Evolutionary conservation across 2,329 filamentous ascomycete species (phyloP), one percentile per base, ranked within the genome.

Genomic region (Penicillium fuscoglaucum): DNA sequence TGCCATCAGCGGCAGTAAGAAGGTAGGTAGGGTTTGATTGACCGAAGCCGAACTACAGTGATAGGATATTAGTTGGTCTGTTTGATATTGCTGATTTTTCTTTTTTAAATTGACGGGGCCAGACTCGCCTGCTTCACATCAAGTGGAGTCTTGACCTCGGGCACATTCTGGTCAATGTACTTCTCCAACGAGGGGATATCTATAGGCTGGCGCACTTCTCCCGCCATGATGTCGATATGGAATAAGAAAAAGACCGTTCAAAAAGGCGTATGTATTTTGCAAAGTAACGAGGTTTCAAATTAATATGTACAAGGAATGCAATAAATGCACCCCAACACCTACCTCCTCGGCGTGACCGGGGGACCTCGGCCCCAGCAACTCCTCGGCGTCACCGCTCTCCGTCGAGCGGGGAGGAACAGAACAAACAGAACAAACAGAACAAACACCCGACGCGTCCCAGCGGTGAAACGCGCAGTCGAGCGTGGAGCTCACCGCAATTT

Each of bases 1-100:
- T 76, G 52, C 87, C 86, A 72, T 87, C 82, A 64, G 86, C 82
- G 52, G 87, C 87, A 17, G 87, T 96, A 70, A 98, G 83, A 70
- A 93, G 91, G 79, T 98, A 99, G 2, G 95, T 99, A 45, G 95
- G 95, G 74, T 98, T 99, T 58, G 91, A 96, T 79, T 98, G 95
- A 60, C 95, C 95, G 74, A 96, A 98, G 69, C 93, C 91, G 74
- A 98, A 99, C 90, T 98, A 70, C 37, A 51, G 13, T 10, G 8
- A 17, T 31, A 21, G 15, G 29, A 24, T 15, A 49, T 61, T 50
- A 59, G 49, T 52, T 40, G 31, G 17, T 21, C 29, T 29, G 19
- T 55, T 28, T 46, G 40, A n/a, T 37, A 19, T 45, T 21, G 28
- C 21, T 24, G 8, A 31, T 2, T 26, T 28, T 35, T 19, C 19